A percentile compares a stretch with the other conserved stretches of the same genome.
Evolutionary conservation across 1,139 yeast genomes (phyloP).

Genomic region (Pichia cactophila): DNA sequence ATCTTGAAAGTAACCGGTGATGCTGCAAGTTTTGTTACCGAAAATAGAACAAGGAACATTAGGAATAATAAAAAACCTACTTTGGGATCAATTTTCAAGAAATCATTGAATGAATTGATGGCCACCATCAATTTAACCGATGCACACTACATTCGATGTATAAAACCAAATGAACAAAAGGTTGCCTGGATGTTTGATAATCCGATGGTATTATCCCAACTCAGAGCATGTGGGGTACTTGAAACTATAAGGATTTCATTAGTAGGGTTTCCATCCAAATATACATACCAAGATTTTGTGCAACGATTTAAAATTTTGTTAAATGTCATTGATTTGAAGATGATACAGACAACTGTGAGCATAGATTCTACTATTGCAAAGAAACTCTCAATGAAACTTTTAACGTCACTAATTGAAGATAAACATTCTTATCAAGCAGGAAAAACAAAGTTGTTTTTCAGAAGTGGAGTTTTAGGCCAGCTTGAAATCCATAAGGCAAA

Average conservation of each 20-base stretch:
- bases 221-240: constrained; percentile 96
- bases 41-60: constrained; percentile 30
- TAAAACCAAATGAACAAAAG: constrained; percentile 90
- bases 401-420: constrained; percentile 54
- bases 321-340: constrained; percentile 54
- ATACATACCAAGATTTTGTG: constrained; percentile 92
- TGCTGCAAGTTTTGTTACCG: constrained; percentile 31
- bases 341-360: constrained; percentile 47
- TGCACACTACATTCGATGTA: constrained; percentile 95
- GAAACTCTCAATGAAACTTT: constrained; percentile 58
- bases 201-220: constrained; percentile 87
- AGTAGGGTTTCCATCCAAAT: constrained; percentile 95
- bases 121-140: constrained; percentile 84
- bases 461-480: constrained; percentile 94
- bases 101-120: constrained; percentile 89
- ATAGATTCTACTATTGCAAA: constrained; percentile 47
- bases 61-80: constrained; percentile 75
- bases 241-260: constrained; percentile 95
- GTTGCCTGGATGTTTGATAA: constrained; percentile 95
- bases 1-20: constrained; percentile 36
- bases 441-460: constrained; percentile 85
- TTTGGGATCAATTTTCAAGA: constrained; percentile 86
- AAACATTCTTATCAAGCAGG: constrained; percentile 72
- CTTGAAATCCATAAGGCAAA: constrained; percentile 80
- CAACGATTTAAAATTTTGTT: constrained; percentile 78